Base-by-base conservation (phyloP, 192 early-diverging fungal genomes). In the Mortierella hygrophila region DNA sequence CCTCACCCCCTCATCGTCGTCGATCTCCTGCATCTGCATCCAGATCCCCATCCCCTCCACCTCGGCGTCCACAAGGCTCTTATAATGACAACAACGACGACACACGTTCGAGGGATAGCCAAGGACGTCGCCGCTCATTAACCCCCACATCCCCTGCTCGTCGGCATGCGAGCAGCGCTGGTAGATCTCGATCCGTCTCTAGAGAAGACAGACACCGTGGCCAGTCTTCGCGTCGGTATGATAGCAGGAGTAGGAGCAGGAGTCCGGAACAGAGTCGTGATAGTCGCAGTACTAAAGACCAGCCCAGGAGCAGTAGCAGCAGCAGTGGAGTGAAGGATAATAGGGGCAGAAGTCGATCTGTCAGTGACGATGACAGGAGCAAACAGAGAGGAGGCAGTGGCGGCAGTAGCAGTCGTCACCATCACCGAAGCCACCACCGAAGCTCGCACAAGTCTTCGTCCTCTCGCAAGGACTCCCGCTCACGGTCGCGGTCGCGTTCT, bases 171-270 rank as follows among this genome's bases (percentile, higher is more conserved):
- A 44, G 15, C 13, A 41, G 37, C 44, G 4, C 47, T 26, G 7
- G 9, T n/a, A 49, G 46, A n/a, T 29, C 40, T 47, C 72, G 46
- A 21, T 49, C 40, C 29, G n/a, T 42, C 26, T 49, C 72, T 32
- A 42, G n/a, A 35, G 63, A 29, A 11, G 41, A 29, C 46, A n/a
- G 65, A 77, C 29, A 32, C 29, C 55, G 75, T 32, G 47, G 44
- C 46, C 29, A 54, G 73, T 23, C 26, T 73, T 65, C 29, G 23
- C 47, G 46, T 70, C 42, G 40, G 21, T 29, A 44, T 9, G 65
- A 55, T 76, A 82, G 75, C 40, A 84, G 71, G 76, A 74, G 69
- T 10, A 75, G 77, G 77, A 81, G 70, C 65, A 46, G 8, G 72
- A 76, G 73, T 6, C 29, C 13, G 26, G 70, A 72, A 46, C 7